Conservation (phyloP, 352 stramenopile species). For the Pythium biforme region DNA sequence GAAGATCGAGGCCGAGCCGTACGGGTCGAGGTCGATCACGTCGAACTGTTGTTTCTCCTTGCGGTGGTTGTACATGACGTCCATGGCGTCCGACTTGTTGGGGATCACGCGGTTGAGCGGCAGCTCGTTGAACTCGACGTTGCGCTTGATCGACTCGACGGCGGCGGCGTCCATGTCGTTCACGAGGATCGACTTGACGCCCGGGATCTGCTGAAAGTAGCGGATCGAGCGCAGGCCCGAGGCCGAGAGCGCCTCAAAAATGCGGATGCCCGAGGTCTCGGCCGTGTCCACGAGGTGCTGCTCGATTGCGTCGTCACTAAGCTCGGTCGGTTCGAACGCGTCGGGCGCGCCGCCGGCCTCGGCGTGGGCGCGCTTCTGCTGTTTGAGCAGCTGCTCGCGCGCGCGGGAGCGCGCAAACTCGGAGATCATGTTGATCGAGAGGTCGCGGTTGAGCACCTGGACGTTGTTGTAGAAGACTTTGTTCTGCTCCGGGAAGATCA, state of each 20-base stretch:
- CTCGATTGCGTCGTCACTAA: constrained; percentile 75
- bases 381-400: constrained; percentile 62
- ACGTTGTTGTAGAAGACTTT: constrained; percentile 94
- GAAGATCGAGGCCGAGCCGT: constrained; percentile 98
- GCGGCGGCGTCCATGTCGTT: constrained; percentile 98
- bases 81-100: constrained; percentile 82
- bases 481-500: constrained; percentile 89
- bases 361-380: constrained; percentile 67
- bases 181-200: constrained; percentile 96
- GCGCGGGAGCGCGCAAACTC: constrained; percentile 93
- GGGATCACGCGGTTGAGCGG: constrained; percentile 80
- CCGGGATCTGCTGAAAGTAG: constrained; percentile 99
- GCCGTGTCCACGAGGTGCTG: constrained; percentile 54
- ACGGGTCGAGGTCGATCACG: constrained; percentile 99
- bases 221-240: constrained; percentile 98
- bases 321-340: constrained; percentile 46
- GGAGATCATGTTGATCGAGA: constrained; percentile 98
- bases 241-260: constrained; percentile 98
- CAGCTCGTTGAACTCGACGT: constrained; percentile 91
- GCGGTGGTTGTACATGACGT: constrained; percentile 88
- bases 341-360: constrained; percentile 35
- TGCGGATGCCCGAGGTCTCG: constrained; percentile 89
- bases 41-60: constrained; percentile 94
- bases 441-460: constrained; percentile 98
- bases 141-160: constrained; percentile 94